phyloP scores from a whole-genome alignment of 805 yeast genomes.

The Candida fluviatilis region DNA sequence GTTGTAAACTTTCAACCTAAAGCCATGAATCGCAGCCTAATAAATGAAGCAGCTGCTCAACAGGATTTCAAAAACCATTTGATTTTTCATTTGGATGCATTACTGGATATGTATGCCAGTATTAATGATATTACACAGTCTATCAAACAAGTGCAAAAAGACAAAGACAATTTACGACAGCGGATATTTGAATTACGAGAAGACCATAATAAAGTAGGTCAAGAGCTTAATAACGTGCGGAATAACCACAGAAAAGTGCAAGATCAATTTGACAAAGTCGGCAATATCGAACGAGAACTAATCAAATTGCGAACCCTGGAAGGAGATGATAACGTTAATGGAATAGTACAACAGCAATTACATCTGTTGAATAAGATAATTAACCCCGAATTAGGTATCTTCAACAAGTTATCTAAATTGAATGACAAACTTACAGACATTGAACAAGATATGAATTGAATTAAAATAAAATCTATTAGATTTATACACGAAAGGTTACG shows the following conservation, averaged over 20 bases:
- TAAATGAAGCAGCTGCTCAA: slow-evolving; percentile 22
- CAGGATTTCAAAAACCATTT: slow-evolving; percentile 29
- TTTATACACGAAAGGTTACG: not conserved
- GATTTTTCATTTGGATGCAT: slow-evolving; percentile 22
- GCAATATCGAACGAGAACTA: slow-evolving; percentile 9
- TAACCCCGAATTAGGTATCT: slow-evolving; percentile 24
- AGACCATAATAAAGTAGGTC: slow-evolving; percentile 28
- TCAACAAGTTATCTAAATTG: slow-evolving; percentile 15
- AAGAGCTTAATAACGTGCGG: slow-evolving; percentile 26
- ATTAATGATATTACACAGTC: slow-evolving; percentile 27
- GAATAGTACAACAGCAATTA: slow-evolving; percentile 9
- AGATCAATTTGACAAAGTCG: slow-evolving; percentile 14
- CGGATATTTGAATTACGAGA: slow-evolving; percentile 26
- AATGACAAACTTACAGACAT: slow-evolving; percentile 19
- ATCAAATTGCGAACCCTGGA: slow-evolving; percentile 1
- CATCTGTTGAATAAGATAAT: slow-evolving; percentile 13
- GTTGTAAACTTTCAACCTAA: slow-evolving; percentile 26
- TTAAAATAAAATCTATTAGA: not conserved
- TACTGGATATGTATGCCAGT: slow-evolving; percentile 32
- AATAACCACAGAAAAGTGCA: slow-evolving; percentile 13
- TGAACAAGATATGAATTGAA: slow-evolving; percentile 12
- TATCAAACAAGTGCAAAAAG: slow-evolving; percentile 25
- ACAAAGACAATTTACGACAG: slow-evolving; percentile 27
- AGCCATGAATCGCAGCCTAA: slow-evolving; percentile 7
- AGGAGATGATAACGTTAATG: slow-evolving; percentile 4